Evolutionary conservation across 2,329 filamentous ascomycete species (phyloP).

Genomic region (Lachnellula suecica): DNA sequence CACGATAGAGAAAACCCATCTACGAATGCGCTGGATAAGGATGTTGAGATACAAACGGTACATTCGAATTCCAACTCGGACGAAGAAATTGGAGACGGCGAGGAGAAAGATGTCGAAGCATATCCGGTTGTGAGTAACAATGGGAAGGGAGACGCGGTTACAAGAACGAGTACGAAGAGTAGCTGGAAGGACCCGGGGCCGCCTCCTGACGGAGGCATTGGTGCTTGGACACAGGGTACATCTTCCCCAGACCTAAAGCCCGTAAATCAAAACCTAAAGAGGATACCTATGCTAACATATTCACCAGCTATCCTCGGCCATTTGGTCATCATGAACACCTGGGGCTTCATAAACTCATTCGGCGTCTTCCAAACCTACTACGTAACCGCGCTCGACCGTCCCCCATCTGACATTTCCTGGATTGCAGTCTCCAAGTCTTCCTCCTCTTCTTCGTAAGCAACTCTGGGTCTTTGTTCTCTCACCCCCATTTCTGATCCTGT

Average conservation of each 20-base stretch:
- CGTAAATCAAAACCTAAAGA: no score
- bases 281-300: no score
- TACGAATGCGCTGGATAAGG: background rate
- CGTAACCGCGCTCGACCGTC: constrained; percentile 29
- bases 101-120: background rate
- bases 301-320: constrained; percentile 26
- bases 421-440: constrained; percentile 44
- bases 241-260: constrained; percentile 7
- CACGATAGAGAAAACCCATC: background rate
- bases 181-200: constrained; percentile 31
- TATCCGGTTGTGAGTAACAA: background rate
- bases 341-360: constrained; percentile 40
- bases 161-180: constrained; percentile 24
- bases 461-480: no score
- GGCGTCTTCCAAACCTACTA: constrained; percentile 47
- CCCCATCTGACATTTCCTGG: constrained; percentile 42
- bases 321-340: constrained; percentile 33
- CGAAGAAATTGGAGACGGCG: background rate
- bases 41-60: background rate
- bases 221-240: constrained; percentile 31
- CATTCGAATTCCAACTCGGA: background rate
- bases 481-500: no score
- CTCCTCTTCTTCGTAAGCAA: constrained; percentile 41
- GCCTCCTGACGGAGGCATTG: constrained; percentile 30
- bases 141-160: constrained; percentile 6